These are phyloP conservation scores for Artemisia tridentata DNA, from an alignment of 129 eudicot species.

Conservation along the genomic window DNA sequence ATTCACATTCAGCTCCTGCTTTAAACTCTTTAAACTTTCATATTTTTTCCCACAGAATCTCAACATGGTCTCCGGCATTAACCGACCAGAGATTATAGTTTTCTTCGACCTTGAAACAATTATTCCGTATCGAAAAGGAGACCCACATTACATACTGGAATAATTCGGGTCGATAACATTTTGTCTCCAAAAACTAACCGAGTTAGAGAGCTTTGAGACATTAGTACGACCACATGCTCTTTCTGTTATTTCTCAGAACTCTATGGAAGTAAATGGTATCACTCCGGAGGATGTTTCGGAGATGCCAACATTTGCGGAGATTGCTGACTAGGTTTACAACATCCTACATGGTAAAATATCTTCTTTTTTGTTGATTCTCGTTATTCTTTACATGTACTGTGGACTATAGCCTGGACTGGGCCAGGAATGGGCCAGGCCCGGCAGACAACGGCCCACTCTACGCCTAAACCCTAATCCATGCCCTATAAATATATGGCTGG, in stretches of 20 bases:
- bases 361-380: background rate
- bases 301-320: constrained; percentile 60
- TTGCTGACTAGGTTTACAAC: constrained; percentile 72
- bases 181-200: constrained; percentile 73
- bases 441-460: too few relatives aligned
- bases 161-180: constrained; percentile 88
- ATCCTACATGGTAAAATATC: constrained; percentile 54
- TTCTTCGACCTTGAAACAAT: constrained; percentile 95
- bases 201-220: constrained; percentile 70
- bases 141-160: constrained; percentile 47
- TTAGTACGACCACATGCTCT: constrained; percentile 65
- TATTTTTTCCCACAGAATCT: background rate
- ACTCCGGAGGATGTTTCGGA: constrained; percentile 45
- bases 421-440: too few relatives aligned
- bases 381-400: too few relatives aligned
- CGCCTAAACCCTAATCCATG: too few relatives aligned
- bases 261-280: constrained; percentile 65
- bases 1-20: background rate
- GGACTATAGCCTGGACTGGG: too few relatives aligned
- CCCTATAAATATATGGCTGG: too few relatives aligned
- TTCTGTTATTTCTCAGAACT: constrained; percentile 41
- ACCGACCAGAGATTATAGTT: constrained; percentile 54
- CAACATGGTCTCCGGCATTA: constrained; percentile 35
- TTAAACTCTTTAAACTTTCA: too few relatives aligned
- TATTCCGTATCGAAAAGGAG: constrained; percentile 54